A percentile compares a stretch with the other conserved stretches of the same genome.
phyloP scores from a whole-genome alignment of 495 filamentous ascomycete species.

The Viridothelium virens region DNA sequence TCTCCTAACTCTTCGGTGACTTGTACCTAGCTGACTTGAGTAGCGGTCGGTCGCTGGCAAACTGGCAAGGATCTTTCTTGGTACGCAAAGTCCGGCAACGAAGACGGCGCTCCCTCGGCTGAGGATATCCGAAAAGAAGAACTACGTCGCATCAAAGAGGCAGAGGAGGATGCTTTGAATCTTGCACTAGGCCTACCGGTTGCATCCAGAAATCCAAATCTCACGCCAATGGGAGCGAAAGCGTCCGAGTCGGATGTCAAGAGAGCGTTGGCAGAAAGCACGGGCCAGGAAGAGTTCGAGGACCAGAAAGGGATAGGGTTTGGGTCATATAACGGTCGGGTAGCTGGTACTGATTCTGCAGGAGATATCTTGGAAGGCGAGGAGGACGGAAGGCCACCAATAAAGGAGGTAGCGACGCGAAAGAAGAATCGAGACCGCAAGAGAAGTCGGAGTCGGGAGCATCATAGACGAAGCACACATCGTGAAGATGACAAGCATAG shows the following conservation, averaged over 20 bases:
- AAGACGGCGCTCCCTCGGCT: conserved; percentile 53
- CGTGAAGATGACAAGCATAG: conserved; percentile 11
- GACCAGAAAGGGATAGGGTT: conserved; percentile 22
- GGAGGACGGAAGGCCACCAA: neutral
- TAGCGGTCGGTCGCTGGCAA: conserved; percentile 89
- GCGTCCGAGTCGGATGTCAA: conserved; percentile 27
- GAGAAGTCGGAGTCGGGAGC: conserved; percentile 9
- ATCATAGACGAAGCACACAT: conserved; percentile 10
- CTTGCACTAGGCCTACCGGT: conserved; percentile 72
- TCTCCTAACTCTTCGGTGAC: neutral
- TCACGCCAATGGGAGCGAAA: conserved; percentile 30
- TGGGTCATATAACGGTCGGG: conserved; percentile 14
- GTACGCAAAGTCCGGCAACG: conserved; percentile 74
- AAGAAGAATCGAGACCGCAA: conserved; percentile 14
- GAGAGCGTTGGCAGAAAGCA: conserved; percentile 28
- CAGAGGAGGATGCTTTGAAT: conserved; percentile 83
- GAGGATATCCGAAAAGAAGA: conserved; percentile 56
- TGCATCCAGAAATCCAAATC: conserved; percentile 27
- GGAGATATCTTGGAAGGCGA: conserved; percentile 11
- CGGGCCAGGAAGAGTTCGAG: conserved; percentile 21
- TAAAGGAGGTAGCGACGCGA: neutral
- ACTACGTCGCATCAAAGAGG: conserved; percentile 75
- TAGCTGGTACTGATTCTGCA: neutral
- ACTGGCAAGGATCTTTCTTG: conserved; percentile 77
- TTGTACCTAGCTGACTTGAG: conserved; percentile 9